phyloP scores from a whole-genome alignment of 2,329 filamentous ascomycete genomes.

The Xylariales sp. region DNA sequence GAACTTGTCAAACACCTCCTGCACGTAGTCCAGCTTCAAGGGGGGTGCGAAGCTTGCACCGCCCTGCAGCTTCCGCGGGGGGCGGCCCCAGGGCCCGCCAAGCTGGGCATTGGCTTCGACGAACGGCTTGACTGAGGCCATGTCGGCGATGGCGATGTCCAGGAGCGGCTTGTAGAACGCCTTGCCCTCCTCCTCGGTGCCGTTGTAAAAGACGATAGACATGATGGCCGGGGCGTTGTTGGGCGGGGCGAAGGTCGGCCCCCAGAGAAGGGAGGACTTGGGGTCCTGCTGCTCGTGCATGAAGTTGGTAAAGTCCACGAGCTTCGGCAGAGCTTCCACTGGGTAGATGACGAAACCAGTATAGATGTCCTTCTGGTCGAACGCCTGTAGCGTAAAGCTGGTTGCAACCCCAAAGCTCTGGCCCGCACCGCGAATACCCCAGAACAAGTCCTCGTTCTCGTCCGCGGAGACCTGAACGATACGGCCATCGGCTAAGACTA shows the following conservation, averaged over 20 bases:
- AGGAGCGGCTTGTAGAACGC: constrained; percentile 30
- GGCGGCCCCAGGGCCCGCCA: constrained; percentile 30
- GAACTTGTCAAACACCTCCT: constrained; percentile 23
- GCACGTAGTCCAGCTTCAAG: constrained; percentile 19
- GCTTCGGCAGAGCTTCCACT: constrained; percentile 17
- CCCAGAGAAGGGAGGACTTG: constrained; percentile 8
- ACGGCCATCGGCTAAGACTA: constrained; percentile 33
- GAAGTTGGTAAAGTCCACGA: constrained; percentile 25
- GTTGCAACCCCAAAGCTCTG: constrained; percentile 38
- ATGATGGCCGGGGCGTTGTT: constrained; percentile 21
- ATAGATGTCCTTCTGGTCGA: constrained; percentile 26
- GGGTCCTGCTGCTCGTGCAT: constrained; percentile 20
- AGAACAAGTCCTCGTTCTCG: constrained; percentile 38
- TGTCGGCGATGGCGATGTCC: constrained; percentile 30
- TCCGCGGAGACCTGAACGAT: constrained; percentile 33
- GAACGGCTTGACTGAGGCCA: constrained; percentile 35
- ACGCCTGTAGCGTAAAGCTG: constrained; percentile 27
- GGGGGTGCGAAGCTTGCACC: constrained; percentile 39
- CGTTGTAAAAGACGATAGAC: constrained; percentile 30
- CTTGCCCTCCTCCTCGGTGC: constrained; percentile 28
- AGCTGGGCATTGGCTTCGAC: constrained; percentile 31
- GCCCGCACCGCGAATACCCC: constrained; percentile 34
- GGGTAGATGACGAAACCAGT: constrained; percentile 22
- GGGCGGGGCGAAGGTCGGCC: constrained; percentile 18
- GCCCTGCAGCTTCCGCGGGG: constrained; percentile 32